These are phyloP conservation scores for Penicillium bovifimosum DNA, from an alignment of 495 filamentous ascomycete species.

Conservation along the genomic window DNA sequence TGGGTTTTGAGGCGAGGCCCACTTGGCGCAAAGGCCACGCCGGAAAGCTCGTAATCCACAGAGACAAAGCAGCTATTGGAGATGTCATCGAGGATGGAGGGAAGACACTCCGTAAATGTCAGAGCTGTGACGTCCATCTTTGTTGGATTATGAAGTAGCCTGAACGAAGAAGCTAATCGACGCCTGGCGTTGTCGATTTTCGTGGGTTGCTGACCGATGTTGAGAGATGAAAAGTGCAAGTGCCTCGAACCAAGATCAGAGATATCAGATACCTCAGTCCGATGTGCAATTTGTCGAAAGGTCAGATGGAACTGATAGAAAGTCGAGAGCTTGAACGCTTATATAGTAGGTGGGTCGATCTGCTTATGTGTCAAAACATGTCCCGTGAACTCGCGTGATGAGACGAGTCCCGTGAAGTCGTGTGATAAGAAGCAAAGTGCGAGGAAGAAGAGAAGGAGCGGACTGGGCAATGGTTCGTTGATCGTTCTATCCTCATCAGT, in stretches of 20 bases:
- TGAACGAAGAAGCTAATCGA: neutral
- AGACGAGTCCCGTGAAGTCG: too few species aligned
- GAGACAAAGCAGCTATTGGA: slow-evolving; percentile 58
- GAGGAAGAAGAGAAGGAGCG: neutral
- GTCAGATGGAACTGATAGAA: neutral
- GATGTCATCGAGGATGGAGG: slow-evolving; percentile 55
- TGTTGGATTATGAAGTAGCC: neutral
- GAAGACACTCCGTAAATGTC: slow-evolving; percentile 52
- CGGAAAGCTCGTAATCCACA: slow-evolving; percentile 74
- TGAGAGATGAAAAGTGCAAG: neutral
- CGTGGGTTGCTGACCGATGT: neutral
- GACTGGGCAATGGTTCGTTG: neutral
- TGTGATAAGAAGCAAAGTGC: neutral
- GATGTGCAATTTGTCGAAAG: neutral
- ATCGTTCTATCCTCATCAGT: neutral
- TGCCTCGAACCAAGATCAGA: too few species aligned
- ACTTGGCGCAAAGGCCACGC: slow-evolving; percentile 44
- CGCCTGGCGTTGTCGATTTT: neutral
- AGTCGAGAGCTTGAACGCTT: neutral
- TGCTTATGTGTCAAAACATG: neutral
- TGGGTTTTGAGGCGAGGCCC: slow-evolving; percentile 21
- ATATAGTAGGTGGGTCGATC: neutral
- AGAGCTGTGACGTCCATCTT: slow-evolving; percentile 58
- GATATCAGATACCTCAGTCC: neutral
- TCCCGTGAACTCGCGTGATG: too few species aligned